Base-by-base conservation (phyloP, 140 eudicot genomes). In the Anethum foeniculum region DNA sequence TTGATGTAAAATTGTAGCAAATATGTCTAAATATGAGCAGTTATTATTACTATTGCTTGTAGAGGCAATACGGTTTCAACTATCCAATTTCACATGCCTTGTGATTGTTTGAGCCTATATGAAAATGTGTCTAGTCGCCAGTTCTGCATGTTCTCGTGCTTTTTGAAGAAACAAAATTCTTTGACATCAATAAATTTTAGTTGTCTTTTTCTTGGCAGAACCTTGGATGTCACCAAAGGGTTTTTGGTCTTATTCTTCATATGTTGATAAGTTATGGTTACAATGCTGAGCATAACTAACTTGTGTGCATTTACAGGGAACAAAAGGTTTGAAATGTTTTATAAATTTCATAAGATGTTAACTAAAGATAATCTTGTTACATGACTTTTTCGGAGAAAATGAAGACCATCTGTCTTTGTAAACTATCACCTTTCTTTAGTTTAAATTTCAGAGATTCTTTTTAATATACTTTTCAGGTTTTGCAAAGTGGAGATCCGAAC, bases 401-500 rank as follows among this genome's bases (percentile, higher is more conserved):
- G 47, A 43, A 49, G 27, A 49, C 7, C 15, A 28, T 48, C 30
- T 76, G 34, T 49, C 36, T 77, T 11, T 30, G 25, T 27, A 28
- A 15, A 3, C 54, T 76, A 41, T 56, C 27, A 54, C 32, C 69
- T 62, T n/a, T 62, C 7, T 58, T 18, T 1, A 4, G 16, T 38
- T 41, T 25, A 25, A 16, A 41, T 11, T 43, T 21, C 32, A 21
- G 9, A 23, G 28, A 43, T 41, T 21, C 7, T 73, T 1, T 19
- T 46, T 2, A 58, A 58, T 58, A 56, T 56, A n/a, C 36, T 7
- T 81, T 81, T 80, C 92, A 96, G 98, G 91, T 96, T 80, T 75
- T 87, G 34, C 84, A 80, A 75, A 96, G 99, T 81, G 99, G 90
- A 46, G 83, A 80, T 83, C 93, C 96, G 25, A 79, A 82, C 48